Percentiles rank a stretch among this genome's conserved stretches.
Evolutionary conservation across 1,139 yeast genomes (phyloP).

Genomic region (Hyphopichia buzzinii): DNA sequence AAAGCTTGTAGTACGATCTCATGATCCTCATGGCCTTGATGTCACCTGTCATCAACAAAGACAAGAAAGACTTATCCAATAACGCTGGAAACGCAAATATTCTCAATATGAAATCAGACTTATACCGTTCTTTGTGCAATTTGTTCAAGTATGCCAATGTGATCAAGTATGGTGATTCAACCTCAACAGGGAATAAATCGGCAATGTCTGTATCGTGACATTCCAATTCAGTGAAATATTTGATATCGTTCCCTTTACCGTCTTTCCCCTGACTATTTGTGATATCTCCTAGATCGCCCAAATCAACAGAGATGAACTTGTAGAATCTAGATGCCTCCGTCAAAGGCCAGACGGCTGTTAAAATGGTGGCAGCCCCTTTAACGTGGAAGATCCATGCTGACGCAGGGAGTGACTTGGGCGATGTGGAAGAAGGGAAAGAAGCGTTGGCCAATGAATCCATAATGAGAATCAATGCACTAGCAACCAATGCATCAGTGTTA

Average conservation of each 20-base stretch:
- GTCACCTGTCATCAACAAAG: constrained; percentile 80
- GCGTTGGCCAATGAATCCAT: constrained; percentile 96
- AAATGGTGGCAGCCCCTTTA: constrained; percentile 92
- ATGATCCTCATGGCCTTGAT: constrained; percentile 83
- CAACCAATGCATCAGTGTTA: constrained; percentile 90
- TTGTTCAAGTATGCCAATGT: constrained; percentile 85
- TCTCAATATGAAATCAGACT: constrained; percentile 80
- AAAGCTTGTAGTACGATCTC: constrained; percentile 79
- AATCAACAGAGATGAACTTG: constrained; percentile 74
- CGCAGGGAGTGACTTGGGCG: constrained; percentile 72
- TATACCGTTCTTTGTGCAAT: constrained; percentile 75
- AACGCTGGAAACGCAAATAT: constrained; percentile 94
- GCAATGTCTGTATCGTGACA: constrained; percentile 86
- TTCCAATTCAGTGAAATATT: constrained; percentile 57
- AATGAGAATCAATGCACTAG: constrained; percentile 82
- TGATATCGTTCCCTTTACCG: constrained; percentile 12
- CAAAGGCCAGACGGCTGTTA: constrained; percentile 92
- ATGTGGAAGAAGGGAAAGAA: constrained; percentile 63
- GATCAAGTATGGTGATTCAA: constrained; percentile 79
- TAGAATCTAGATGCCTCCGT: constrained; percentile 74
- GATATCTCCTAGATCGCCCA: constrained; percentile 80
- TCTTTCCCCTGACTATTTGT: constrained; percentile 34
- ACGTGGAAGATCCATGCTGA: constrained; percentile 97
- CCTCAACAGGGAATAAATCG: constrained; percentile 82
- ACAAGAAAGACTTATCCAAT: constrained; percentile 73